These are phyloP conservation scores for Ceratocystis cubensis DNA, from an alignment of 2,329 filamentous ascomycete species.

Conservation along the genomic window DNA sequence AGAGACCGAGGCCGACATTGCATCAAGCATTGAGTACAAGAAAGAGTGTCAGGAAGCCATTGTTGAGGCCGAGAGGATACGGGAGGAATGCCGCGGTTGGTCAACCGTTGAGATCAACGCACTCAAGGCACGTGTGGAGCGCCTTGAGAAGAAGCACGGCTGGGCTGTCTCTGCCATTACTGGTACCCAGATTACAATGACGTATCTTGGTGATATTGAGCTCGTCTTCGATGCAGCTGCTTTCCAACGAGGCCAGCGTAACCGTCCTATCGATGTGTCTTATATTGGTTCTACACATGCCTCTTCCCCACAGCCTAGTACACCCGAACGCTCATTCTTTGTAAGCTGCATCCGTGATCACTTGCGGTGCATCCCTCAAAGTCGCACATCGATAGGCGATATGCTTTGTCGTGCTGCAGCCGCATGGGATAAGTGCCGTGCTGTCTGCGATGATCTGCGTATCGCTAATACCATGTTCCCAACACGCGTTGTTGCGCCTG, in stretches of 20 bases:
- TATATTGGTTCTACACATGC: conserved; percentile 51
- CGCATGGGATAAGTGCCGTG: conserved; percentile 53
- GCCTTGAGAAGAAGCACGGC: conserved; percentile 52
- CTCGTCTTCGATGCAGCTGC: conserved; percentile 56
- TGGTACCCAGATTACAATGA: conserved; percentile 55
- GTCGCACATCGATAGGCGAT: conserved; percentile 41
- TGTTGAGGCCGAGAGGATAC: conserved; percentile 64
- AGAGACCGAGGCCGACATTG: conserved; percentile 53
- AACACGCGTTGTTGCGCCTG: conserved; percentile 39
- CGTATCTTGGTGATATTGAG: conserved; percentile 58
- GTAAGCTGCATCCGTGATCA: conserved; percentile 58
- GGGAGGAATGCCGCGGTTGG: conserved; percentile 84
- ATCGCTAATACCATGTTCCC: conserved; percentile 52
- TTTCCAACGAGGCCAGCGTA: conserved; percentile 38
- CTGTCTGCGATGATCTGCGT: conserved; percentile 47
- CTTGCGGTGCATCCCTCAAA: conserved; percentile 48
- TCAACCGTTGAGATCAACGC: conserved; percentile 65
- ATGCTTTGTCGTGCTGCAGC: conserved; percentile 47
- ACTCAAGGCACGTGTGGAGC: conserved; percentile 60
- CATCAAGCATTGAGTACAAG: conserved; percentile 49
- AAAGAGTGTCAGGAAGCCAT: conserved; percentile 60
- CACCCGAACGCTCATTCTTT: conserved; percentile 61
- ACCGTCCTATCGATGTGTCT: conserved; percentile 52
- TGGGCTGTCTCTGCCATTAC: conserved; percentile 59
- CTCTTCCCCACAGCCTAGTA: conserved; percentile 41